Percentiles rank a stretch among this genome's conserved stretches.
Conservation (phyloP, 768 basidiomycete genomes). For the Leccinum aurantiacum region DNA sequence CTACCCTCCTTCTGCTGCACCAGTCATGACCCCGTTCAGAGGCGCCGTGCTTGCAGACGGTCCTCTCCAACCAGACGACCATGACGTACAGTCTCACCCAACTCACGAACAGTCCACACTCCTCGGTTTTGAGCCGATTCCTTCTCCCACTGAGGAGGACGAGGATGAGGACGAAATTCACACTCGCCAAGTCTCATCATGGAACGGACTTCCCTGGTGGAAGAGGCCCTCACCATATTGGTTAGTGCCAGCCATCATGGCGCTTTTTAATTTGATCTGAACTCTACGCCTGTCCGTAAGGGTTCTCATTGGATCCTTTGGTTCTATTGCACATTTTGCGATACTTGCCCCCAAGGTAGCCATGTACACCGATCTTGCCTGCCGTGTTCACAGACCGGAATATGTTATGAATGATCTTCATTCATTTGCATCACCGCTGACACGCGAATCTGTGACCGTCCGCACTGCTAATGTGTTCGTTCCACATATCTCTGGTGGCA, state of each 20-base stretch:
- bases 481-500: not conserved
- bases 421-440: not conserved
- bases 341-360: conserved; percentile 72
- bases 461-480: not conserved
- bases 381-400: conserved; percentile 64
- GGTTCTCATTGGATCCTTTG: conserved; percentile 56
- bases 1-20: not conserved
- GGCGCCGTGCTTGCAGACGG: conserved; percentile 5
- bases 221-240: conserved; percentile 71
- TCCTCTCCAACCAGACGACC: conserved; percentile 47
- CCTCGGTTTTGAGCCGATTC: conserved; percentile 14
- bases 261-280: not conserved
- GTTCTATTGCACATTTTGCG: conserved; percentile 52
- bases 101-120: conserved; percentile 39
- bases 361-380: conserved; percentile 71
- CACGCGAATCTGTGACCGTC: not conserved
- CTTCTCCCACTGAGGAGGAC: conserved; percentile 13
- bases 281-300: conserved; percentile 35
- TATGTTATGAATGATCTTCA: conserved; percentile 25
- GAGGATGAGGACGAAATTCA: conserved; percentile 29
- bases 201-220: conserved; percentile 63
- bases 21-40: conserved; percentile 18
- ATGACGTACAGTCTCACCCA: conserved; percentile 43
- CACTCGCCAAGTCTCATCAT: conserved; percentile 25
- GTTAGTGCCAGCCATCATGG: conserved; percentile 40